Percentiles rank a stretch among this genome's conserved stretches.
phyloP scores from a whole-genome alignment of 331 rosid genomes.

The Acacia concinna region DNA sequence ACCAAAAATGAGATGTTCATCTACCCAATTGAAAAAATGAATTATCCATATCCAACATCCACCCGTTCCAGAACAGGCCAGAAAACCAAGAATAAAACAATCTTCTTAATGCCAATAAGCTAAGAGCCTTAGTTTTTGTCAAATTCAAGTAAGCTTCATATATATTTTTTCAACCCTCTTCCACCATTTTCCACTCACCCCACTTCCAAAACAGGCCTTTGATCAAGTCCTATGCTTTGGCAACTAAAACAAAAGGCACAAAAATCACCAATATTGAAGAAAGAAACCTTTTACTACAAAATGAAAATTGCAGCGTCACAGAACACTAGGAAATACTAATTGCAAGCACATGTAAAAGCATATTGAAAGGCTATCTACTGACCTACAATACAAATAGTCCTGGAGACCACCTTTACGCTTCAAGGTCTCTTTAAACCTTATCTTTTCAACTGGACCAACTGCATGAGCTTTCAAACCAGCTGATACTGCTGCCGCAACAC shows the following conservation, averaged over 20 bases:
- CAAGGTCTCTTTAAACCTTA: conserved; percentile 88
- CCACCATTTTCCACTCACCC: neutral
- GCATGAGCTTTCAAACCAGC: conserved; percentile 89
- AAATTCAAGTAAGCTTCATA: neutral
- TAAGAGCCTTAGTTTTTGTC: neutral
- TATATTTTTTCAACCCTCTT: neutral
- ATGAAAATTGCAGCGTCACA: conserved; percentile 21
- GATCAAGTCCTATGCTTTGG: conserved; percentile 13
- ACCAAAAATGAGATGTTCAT: conserved; percentile 23
- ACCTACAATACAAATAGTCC: conserved; percentile 94
- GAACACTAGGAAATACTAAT: conserved; percentile 31
- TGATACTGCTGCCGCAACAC: conserved; percentile 84
- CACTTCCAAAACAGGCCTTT: neutral
- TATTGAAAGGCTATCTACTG: conserved; percentile 38
- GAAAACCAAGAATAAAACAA: conserved; percentile 17
- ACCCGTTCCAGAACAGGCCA: conserved; percentile 13
- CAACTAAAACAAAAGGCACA: conserved; percentile 23
- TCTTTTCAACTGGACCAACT: conserved; percentile 84
- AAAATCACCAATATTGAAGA: conserved; percentile 25
- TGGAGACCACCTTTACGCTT: conserved; percentile 97
- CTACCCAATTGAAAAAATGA: conserved; percentile 8
- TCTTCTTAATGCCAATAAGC: neutral
- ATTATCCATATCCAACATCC: neutral
- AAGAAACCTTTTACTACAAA: conserved; percentile 14
- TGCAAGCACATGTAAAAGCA: conserved; percentile 33